These are phyloP conservation scores for Petunia axillaris DNA, from an alignment of 257 asterid species.

Conservation along the genomic window DNA sequence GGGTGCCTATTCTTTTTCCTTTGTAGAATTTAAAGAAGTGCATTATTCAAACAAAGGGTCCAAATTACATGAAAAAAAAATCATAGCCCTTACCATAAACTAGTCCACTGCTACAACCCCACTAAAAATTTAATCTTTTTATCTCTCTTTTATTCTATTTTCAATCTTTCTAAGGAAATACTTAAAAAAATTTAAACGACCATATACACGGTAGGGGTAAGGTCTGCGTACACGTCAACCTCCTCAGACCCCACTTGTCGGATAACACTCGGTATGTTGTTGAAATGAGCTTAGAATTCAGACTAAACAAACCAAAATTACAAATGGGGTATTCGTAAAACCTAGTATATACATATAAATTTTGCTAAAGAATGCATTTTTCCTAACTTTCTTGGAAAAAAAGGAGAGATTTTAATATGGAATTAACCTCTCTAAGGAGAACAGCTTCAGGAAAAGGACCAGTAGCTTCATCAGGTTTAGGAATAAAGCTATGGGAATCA, in stretches of 20 bases:
- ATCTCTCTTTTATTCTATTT: too few relatives aligned
- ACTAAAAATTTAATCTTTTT: background rate
- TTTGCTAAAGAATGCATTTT: background rate
- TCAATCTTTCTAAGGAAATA: background rate
- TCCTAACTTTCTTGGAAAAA: background rate
- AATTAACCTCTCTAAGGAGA: slow-evolving; percentile 72
- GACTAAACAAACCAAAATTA: background rate
- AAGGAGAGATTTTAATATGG: background rate
- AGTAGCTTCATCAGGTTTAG: slow-evolving; percentile 80
- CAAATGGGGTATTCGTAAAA: background rate
- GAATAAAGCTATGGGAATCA: slow-evolving; percentile 61
- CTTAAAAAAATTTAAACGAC: background rate
- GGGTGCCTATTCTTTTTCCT: background rate
- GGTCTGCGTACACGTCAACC: too few relatives aligned
- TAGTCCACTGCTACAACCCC: background rate
- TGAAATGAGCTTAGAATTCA: background rate
- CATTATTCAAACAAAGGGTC: background rate
- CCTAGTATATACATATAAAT: background rate
- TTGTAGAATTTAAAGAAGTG: background rate
- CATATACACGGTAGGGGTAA: too few relatives aligned
- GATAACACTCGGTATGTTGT: too few relatives aligned
- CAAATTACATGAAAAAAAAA: background rate
- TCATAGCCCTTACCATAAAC: background rate
- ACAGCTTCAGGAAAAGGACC: slow-evolving; percentile 92
- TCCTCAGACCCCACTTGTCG: too few relatives aligned